A percentile compares a stretch with the other conserved stretches of the same genome.
These are phyloP conservation scores for Periconia sp. DNA, from an alignment of 2,329 filamentous ascomycete genomes.

Conservation along the genomic window DNA sequence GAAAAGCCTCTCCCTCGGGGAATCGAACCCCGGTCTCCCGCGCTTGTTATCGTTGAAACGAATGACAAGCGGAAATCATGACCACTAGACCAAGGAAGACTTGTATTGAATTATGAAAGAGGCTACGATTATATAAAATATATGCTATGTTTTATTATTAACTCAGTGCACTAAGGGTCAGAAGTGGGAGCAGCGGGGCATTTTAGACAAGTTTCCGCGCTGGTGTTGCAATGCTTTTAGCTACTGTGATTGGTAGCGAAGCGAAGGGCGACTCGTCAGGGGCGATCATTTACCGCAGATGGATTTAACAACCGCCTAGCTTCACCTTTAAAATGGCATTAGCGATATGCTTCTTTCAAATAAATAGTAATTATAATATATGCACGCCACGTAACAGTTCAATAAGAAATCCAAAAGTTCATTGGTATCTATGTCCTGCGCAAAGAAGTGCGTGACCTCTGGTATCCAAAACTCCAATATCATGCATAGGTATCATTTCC, in stretches of 20 bases:
- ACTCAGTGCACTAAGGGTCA: too few species aligned
- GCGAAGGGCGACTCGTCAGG: background rate
- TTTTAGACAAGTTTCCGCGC: too few species aligned
- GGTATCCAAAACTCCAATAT: slow-evolving; percentile 10
- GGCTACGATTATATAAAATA: background rate
- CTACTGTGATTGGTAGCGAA: background rate
- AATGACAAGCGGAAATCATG: slow-evolving; percentile 46
- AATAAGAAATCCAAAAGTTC: too few species aligned
- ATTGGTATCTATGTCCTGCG: too few species aligned
- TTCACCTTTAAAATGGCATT: too few species aligned
- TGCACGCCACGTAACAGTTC: background rate
- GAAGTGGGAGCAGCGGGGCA: too few species aligned
- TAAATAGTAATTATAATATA: background rate
- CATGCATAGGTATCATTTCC: slow-evolving; percentile 15
- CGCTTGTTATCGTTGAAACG: slow-evolving; percentile 19
- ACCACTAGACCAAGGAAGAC: slow-evolving; percentile 24
- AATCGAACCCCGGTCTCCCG: slow-evolving; percentile 34
- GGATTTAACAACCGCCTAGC: too few species aligned
- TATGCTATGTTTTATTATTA: background rate
- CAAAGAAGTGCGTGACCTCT: too few species aligned
- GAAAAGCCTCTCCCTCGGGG: slow-evolving; percentile 19
- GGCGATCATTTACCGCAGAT: background rate
- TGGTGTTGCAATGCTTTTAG: background rate
- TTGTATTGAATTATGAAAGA: too few species aligned
- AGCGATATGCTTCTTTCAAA: too few species aligned